Percentiles rank a stretch among this genome's conserved stretches.
phyloP scores from a whole-genome alignment of 768 basidiomycete genomes.

The Pisolithus orientalis region DNA sequence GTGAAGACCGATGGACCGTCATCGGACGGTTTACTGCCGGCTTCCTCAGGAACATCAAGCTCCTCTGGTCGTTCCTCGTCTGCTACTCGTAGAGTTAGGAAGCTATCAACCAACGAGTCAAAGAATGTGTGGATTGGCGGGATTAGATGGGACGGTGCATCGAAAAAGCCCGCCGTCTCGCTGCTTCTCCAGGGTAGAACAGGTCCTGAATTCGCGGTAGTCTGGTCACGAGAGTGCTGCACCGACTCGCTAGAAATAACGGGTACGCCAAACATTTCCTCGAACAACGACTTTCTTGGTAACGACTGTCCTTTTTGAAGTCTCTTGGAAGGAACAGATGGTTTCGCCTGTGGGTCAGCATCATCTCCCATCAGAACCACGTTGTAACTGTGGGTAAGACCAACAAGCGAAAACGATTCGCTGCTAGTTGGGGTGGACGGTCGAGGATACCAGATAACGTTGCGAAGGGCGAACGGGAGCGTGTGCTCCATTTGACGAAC shows the following conservation, averaged over 20 bases:
- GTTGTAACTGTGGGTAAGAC: conserved; percentile 61
- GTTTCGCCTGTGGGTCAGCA: conserved; percentile 34
- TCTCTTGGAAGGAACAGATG: conserved; percentile 38
- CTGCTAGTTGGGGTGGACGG: conserved; percentile 28
- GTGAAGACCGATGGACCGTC: conserved; percentile 23
- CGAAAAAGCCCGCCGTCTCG: conserved; percentile 46
- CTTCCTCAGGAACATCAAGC: conserved; percentile 25
- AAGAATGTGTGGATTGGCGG: conserved; percentile 72
- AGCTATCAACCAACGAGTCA: conserved; percentile 49
- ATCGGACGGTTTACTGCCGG: conserved; percentile 40
- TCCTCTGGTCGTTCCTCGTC: conserved; percentile 13
- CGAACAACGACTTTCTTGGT: conserved; percentile 61
- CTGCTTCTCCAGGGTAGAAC: conserved; percentile 33
- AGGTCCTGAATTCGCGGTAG: conserved; percentile 7
- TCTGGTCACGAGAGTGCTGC: conserved; percentile 11
- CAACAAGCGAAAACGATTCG: conserved; percentile 52
- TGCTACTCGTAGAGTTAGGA: conserved; percentile 31
- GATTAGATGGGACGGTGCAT: conserved; percentile 68
- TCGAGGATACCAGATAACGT: conserved; percentile 33
- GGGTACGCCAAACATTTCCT: conserved; percentile 85
- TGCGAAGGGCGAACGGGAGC: conserved; percentile 62
- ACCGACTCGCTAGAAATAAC: conserved; percentile 42
- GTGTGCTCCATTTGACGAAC: conserved; percentile 36
- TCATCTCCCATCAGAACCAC: conserved; percentile 66
- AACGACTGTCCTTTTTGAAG: conserved; percentile 23